Conservation (phyloP, 495 filamentous ascomycete genomes). For the Aspergillus sparsus region DNA sequence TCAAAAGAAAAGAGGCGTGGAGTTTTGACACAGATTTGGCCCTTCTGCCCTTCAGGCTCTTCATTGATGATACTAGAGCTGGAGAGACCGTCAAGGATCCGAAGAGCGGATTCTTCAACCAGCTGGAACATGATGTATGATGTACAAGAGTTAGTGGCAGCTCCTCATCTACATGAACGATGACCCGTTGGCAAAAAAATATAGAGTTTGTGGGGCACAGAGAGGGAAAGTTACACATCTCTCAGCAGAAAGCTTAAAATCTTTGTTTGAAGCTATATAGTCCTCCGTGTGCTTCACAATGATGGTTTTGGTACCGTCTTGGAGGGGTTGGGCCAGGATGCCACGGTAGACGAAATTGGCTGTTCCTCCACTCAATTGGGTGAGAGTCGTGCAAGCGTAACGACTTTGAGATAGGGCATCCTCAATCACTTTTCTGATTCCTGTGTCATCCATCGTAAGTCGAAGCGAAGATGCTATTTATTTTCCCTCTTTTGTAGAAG, state of each 20-base stretch:
- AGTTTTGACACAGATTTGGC: conserved; percentile 45
- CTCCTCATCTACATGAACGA: background rate
- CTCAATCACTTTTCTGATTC: conserved; percentile 1
- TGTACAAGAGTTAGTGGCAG: background rate
- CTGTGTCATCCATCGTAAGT: background rate
- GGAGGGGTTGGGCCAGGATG: conserved; percentile 33
- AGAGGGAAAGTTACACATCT: conserved; percentile 48
- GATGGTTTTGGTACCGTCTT: conserved; percentile 35
- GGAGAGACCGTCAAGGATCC: conserved; percentile 31
- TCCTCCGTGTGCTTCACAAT: conserved; percentile 58
- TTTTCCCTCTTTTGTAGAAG: background rate
- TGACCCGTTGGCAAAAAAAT: too few species aligned
- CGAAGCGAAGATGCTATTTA: too few species aligned
- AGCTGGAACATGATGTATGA: conserved; percentile 21
- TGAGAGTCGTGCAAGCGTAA: conserved; percentile 53
- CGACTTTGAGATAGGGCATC: conserved; percentile 35
- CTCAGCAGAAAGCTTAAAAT: conserved; percentile 47
- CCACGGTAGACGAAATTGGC: conserved; percentile 64
- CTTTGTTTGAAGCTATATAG: conserved; percentile 49
- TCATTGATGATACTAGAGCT: conserved; percentile 16
- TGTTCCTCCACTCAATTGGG: conserved; percentile 53
- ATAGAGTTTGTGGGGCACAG: background rate
- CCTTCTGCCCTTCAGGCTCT: conserved; percentile 2
- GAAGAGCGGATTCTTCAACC: conserved; percentile 36
- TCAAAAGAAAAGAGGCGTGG: conserved; percentile 54